These are phyloP conservation scores for Lactifluus subvellereus DNA, from an alignment of 768 basidiomycete species.

Conservation along the genomic window DNA sequence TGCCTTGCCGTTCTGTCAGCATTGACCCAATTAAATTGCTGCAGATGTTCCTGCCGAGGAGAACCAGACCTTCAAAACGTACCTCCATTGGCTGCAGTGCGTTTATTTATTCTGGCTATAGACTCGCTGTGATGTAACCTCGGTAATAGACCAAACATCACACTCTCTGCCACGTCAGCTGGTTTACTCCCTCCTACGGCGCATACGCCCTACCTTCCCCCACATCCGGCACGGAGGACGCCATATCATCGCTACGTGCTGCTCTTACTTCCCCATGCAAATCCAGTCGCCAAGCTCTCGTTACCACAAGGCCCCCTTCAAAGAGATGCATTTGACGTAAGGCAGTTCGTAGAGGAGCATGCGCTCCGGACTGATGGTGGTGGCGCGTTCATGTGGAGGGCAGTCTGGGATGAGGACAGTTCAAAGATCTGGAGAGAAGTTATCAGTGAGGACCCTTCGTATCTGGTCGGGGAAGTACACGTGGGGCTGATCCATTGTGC, in stretches of 20 bases:
- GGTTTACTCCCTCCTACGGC: constrained; percentile 38
- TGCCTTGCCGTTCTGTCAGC: background rate
- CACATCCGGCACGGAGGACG: constrained; percentile 86
- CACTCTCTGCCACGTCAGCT: constrained; percentile 55
- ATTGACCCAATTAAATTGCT: background rate
- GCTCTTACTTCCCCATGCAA: constrained; percentile 67
- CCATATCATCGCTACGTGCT: constrained; percentile 86
- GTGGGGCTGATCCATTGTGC: constrained; percentile 18
- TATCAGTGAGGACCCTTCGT: constrained; percentile 49
- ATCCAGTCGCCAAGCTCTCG: constrained; percentile 29
- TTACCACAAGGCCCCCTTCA: constrained; percentile 28
- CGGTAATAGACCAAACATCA: constrained; percentile 65
- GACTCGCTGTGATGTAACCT: constrained; percentile 20
- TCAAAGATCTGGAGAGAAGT: constrained; percentile 58
- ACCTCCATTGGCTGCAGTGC: constrained; percentile 83
- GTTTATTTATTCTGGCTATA: constrained; percentile 11
- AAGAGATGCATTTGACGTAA: constrained; percentile 59
- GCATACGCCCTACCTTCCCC: constrained; percentile 79
- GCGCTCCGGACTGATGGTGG: constrained; percentile 54
- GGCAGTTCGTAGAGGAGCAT: constrained; percentile 54
- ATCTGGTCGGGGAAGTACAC: background rate
- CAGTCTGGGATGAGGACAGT: constrained; percentile 65
- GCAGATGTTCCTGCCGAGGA: constrained; percentile 78
- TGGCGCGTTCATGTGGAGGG: constrained; percentile 80
- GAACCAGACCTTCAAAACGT: constrained; percentile 59